Percentiles rank a stretch among this genome's conserved stretches.
Conservation (phyloP, 148 eudicot genomes). For the Pouteria glomerata region DNA sequence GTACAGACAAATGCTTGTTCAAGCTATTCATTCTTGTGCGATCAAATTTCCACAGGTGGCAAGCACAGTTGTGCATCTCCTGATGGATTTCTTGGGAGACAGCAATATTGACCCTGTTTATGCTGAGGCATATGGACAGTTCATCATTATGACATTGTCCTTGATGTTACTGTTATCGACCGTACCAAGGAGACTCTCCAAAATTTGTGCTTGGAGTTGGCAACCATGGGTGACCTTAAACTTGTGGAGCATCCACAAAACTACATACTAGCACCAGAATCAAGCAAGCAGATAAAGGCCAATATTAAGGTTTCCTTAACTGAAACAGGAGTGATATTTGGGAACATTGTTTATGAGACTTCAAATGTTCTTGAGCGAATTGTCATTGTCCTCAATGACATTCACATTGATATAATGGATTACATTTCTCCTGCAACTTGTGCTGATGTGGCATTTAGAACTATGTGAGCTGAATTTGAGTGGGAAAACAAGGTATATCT, state of each 20-base stretch:
- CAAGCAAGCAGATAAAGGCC: slow-evolving; percentile 93
- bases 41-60: slow-evolving; percentile 96
- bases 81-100: slow-evolving; percentile 99
- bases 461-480: slow-evolving; percentile 98
- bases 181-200: slow-evolving; percentile 93
- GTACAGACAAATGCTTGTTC: slow-evolving; percentile 93
- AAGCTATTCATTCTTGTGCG: slow-evolving; percentile 93
- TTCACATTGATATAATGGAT: slow-evolving; percentile 98
- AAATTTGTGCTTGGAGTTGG: slow-evolving; percentile 91
- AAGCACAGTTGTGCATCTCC: slow-evolving; percentile 93
- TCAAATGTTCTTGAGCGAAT: slow-evolving; percentile 90
- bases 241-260: slow-evolving; percentile 98
- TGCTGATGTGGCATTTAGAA: slow-evolving; percentile 82
- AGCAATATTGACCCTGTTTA: slow-evolving; percentile 90
- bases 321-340: slow-evolving; percentile 93
- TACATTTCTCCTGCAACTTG: slow-evolving; percentile 93
- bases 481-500: slow-evolving; percentile 95
- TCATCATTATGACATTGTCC: slow-evolving; percentile 96
- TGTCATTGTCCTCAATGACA: slow-evolving; percentile 96
- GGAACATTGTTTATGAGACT: slow-evolving; percentile 90
- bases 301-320: slow-evolving; percentile 95
- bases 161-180: slow-evolving; percentile 90
- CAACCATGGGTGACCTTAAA: slow-evolving; percentile 97
- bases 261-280: slow-evolving; percentile 88
- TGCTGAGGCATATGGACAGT: slow-evolving; percentile 98